Evolutionary conservation across 2,329 filamentous ascomycete species (phyloP).

Genomic region (Ophiocordyceps camponoti-rufipedis): DNA sequence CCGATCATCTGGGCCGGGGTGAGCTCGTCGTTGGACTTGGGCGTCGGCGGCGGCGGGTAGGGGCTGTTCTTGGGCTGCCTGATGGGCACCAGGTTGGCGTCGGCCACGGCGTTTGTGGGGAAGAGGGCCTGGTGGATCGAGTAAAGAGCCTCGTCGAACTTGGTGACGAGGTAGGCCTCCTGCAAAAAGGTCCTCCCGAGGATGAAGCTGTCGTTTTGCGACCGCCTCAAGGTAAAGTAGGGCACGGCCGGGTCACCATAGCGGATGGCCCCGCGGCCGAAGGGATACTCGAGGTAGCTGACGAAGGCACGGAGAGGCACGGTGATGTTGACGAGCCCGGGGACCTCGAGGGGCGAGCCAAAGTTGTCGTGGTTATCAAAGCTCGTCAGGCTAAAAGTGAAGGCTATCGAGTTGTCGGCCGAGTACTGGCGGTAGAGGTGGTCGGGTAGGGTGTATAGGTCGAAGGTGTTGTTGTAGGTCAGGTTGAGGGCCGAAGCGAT

Average conservation of each 20-base stretch:
- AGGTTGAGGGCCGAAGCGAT: constrained; percentile 49
- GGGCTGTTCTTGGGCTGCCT: constrained; percentile 24
- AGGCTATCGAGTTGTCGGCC: constrained; percentile 24
- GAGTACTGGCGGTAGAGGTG: constrained; percentile 31
- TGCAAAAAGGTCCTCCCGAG: constrained; percentile 54
- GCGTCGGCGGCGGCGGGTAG: constrained; percentile 20
- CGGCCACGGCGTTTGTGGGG: constrained; percentile 21
- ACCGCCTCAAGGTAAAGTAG: constrained; percentile 49
- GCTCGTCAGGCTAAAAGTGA: constrained; percentile 39
- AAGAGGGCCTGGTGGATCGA: constrained; percentile 37
- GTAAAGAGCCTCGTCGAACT: constrained; percentile 34
- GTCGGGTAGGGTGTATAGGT: constrained; percentile 45
- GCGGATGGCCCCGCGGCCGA: constrained; percentile 21
- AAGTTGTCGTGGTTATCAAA: constrained; percentile 34
- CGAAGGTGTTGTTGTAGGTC: constrained; percentile 42
- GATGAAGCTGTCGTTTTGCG: constrained; percentile 32
- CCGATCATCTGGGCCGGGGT: constrained; percentile 24
- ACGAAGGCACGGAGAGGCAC: constrained; percentile 31
- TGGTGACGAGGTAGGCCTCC: constrained; percentile 42
- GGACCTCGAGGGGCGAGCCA: constrained; percentile 26
- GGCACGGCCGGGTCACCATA: constrained; percentile 26
- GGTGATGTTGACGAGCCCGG: constrained; percentile 38
- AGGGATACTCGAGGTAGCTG: constrained; percentile 30
- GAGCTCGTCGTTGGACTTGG: constrained; percentile 10
- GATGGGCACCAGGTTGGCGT: constrained; percentile 23